Conservation (phyloP, 2,329 filamentous ascomycete species). For the Orbilia oligospora region DNA sequence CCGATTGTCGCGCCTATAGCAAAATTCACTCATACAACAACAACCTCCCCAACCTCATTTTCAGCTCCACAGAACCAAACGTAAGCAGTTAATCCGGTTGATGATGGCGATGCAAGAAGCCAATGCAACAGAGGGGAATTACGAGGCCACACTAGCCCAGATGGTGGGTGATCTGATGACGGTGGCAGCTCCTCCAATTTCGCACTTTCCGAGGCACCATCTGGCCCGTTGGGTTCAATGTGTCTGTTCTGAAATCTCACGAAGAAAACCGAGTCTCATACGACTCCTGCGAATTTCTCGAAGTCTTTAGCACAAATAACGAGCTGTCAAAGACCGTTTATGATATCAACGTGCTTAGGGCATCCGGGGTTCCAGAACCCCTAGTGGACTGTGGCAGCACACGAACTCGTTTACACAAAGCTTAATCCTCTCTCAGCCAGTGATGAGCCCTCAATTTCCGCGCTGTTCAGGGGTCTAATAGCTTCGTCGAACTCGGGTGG, state of each 20-base stretch:
- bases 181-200: conserved; percentile 42
- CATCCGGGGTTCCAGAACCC: conserved; percentile 19
- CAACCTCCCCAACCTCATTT: conserved; percentile 25
- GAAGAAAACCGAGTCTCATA: no score
- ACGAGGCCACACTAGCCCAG: conserved; percentile 34
- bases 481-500: neutral
- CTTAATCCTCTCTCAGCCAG: conserved; percentile 55
- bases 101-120: conserved; percentile 27
- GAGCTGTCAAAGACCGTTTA: neutral
- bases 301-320: conserved; percentile 1
- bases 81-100: conserved; percentile 22
- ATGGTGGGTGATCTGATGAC: conserved; percentile 39
- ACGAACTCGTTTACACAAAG: conserved; percentile 55
- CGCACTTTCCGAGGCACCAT: neutral
- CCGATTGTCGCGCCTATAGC: conserved; percentile 45
- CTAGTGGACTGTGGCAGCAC: conserved; percentile 15
- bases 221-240: neutral
- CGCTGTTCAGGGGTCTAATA: conserved; percentile 27
- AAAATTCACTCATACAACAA: conserved; percentile 54
- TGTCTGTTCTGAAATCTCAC: neutral
- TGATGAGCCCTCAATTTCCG: conserved; percentile 55
- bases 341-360: conserved; percentile 15
- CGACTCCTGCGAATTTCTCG: neutral
- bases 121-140: conserved; percentile 26
- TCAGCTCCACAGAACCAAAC: conserved; percentile 36